phyloP scores from a whole-genome alignment of 331 rosid genomes.

The Arachis monticola region DNA sequence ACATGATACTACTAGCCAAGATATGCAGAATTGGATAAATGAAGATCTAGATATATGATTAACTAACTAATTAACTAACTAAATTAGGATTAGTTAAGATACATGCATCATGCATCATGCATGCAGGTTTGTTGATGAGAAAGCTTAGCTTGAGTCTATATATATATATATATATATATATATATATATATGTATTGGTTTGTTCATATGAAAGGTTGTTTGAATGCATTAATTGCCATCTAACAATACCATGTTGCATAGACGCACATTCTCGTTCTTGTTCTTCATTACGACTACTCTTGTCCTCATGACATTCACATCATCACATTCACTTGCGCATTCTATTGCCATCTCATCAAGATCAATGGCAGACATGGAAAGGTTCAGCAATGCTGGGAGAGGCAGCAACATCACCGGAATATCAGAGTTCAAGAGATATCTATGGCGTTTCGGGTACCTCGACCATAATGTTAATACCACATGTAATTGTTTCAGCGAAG shows the following conservation, averaged over 20 bases:
- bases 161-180: too few relatives aligned
- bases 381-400: slow-evolving; percentile 29
- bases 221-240: slow-evolving; percentile 1
- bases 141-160: slow-evolving; percentile 42
- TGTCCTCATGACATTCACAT: slow-evolving; percentile 25
- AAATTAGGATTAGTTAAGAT: not conserved
- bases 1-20: too few relatives aligned
- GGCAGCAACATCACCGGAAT: slow-evolving; percentile 41
- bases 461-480: not conserved
- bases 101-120: too few relatives aligned
- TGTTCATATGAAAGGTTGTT: slow-evolving; percentile 39
- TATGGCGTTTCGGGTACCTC: slow-evolving; percentile 55
- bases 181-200: slow-evolving; percentile 36
- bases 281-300: slow-evolving; percentile 31
- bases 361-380: slow-evolving; percentile 15
- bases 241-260: slow-evolving; percentile 42
- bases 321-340: not conserved
- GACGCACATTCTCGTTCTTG: slow-evolving; percentile 26
- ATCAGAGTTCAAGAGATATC: slow-evolving; percentile 54
- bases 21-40: too few relatives aligned
- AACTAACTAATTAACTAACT: not conserved
- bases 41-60: too few relatives aligned
- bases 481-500: slow-evolving; percentile 24
- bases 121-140: not conserved
- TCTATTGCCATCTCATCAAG: slow-evolving; percentile 23